Evolutionary conservation across 495 filamentous ascomycete genomes (phyloP), one percentile per base, ranked within the genome.

Genomic region (Clavariopsis aquatica): DNA sequence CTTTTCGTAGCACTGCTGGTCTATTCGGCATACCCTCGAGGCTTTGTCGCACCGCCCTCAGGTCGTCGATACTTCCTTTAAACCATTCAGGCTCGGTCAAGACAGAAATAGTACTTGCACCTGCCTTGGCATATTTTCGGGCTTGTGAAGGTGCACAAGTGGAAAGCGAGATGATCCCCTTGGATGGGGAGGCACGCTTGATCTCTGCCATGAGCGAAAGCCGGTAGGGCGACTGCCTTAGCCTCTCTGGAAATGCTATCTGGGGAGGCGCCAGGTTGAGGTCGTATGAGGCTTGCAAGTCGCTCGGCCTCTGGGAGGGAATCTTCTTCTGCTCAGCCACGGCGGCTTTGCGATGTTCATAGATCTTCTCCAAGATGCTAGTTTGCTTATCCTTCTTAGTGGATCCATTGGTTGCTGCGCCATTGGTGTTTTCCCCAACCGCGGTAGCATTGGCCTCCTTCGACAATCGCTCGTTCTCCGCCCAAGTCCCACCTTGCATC

Each of bases 41-140:
- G 46, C 89, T 91, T 73, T 92, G 90, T 13, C 94, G 86, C 27
- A 96, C 94, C 57, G 88, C 84, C 49, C 91, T 87, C 36, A 99
- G 79, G 73, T 99, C 94, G 56, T 99, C 94, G 55, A 98, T 91
- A 66, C 88, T 93, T 28, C 94, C 94, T 76, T 97, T 98, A 79
- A 99, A 99, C 92, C 92, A 99, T 69, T 97, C 88, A 0, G 94
- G 94, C 76, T 99, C 94, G 0, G 94, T 99, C 56, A 99, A 84
- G 13, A 99, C 95, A 12, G 93, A 97, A 69, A 98, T 98, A 28
- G 95, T 89, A 68, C 93, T 96, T 26, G 94, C 95, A 22, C 94
- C 95, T 15, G 95, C 92, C 8, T 92, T 83, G 13, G 95, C 95
- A 73, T 98, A 99, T 65, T 87, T 89, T 56, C 89, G 85, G 47